These are phyloP conservation scores for Suillus ampliporus DNA, from an alignment of 768 basidiomycete genomes.

Conservation along the genomic window DNA sequence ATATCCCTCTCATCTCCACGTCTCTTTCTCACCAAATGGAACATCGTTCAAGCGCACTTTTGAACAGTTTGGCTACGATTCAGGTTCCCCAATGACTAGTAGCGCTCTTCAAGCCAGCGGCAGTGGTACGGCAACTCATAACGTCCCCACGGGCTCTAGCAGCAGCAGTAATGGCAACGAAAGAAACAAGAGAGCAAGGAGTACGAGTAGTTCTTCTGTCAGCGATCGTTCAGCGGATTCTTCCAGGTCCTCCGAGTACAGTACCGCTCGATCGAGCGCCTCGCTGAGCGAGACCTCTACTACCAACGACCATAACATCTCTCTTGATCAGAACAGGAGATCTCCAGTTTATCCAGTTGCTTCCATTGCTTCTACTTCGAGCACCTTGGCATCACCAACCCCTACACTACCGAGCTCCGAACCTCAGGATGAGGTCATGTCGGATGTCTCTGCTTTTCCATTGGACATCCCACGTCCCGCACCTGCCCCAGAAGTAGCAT, in stretches of 20 bases:
- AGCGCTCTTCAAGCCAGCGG: conserved; percentile 30
- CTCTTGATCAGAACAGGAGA: conserved; percentile 10
- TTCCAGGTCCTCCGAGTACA: conserved; percentile 43
- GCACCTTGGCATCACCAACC: conserved; percentile 30
- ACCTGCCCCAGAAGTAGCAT: conserved; percentile 19
- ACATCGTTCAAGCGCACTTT: conserved; percentile 68
- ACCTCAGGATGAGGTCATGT: conserved; percentile 58
- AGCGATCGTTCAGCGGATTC: conserved; percentile 39
- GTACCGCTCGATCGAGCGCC: conserved; percentile 40
- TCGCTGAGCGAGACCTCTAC: conserved; percentile 34
- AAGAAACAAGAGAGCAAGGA: conserved; percentile 63
- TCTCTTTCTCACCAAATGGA: conserved; percentile 53
- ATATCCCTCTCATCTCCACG: conserved; percentile 56
- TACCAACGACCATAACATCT: conserved; percentile 20
- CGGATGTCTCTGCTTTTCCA: conserved; percentile 42
- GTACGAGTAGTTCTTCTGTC: conserved; percentile 53
- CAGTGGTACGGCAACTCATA: conserved; percentile 28
- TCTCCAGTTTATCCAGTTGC: conserved; percentile 25
- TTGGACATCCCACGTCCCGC: conserved; percentile 26
- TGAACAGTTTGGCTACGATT: conserved; percentile 47
- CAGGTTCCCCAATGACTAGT: conserved; percentile 33
- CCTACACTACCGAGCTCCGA: conserved; percentile 51
- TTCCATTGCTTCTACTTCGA: conserved; percentile 21
- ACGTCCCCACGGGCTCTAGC: conserved; percentile 15
- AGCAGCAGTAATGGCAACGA: conserved; percentile 47